These are phyloP conservation scores for Citrus medica DNA, from an alignment of 345 rosid species.

Conservation along the genomic window DNA sequence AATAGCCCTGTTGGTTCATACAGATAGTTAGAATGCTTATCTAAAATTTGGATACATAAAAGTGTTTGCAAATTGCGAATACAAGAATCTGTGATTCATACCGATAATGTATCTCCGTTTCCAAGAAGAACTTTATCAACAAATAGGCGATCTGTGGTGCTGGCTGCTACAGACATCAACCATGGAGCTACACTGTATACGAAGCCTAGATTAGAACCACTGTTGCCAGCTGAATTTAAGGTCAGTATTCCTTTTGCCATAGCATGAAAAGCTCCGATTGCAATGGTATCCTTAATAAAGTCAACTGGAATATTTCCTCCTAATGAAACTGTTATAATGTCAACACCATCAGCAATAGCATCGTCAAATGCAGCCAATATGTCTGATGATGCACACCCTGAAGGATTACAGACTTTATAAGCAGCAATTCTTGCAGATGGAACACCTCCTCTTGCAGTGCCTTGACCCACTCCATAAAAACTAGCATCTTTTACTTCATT, in stretches of 20 bases:
- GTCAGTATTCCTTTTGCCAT: slow-evolving; percentile 47
- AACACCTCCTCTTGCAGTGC: slow-evolving; percentile 57
- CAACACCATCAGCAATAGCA: slow-evolving; percentile 63
- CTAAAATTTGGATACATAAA: neutral
- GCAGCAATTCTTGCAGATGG: slow-evolving; percentile 54
- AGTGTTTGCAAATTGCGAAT: neutral
- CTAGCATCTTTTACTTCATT: slow-evolving; percentile 31
- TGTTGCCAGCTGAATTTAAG: slow-evolving; percentile 36
- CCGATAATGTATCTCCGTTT: slow-evolving; percentile 29
- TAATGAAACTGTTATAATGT: slow-evolving; percentile 31
- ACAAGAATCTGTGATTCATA: slow-evolving; percentile 14
- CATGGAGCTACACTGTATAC: slow-evolving; percentile 33
- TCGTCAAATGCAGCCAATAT: slow-evolving; percentile 53
- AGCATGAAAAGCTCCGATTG: slow-evolving; percentile 53
- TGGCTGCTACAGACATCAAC: slow-evolving; percentile 45
- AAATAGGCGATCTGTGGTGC: slow-evolving; percentile 39
- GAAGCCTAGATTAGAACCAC: neutral
- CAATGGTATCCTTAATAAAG: slow-evolving; percentile 10
- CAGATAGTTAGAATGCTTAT: neutral
- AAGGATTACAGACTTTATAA: slow-evolving; percentile 30
- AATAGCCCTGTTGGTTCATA: slow-evolving; percentile 26
- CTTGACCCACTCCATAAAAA: slow-evolving; percentile 43
- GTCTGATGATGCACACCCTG: neutral
- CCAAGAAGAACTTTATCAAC: slow-evolving; percentile 35
- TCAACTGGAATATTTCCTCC: accelerated